A percentile compares a stretch with the other conserved stretches of the same genome.
Evolutionary conservation across 371 early-diverging fungal species (phyloP).

Genomic region (Chytridiales sp.): DNA sequence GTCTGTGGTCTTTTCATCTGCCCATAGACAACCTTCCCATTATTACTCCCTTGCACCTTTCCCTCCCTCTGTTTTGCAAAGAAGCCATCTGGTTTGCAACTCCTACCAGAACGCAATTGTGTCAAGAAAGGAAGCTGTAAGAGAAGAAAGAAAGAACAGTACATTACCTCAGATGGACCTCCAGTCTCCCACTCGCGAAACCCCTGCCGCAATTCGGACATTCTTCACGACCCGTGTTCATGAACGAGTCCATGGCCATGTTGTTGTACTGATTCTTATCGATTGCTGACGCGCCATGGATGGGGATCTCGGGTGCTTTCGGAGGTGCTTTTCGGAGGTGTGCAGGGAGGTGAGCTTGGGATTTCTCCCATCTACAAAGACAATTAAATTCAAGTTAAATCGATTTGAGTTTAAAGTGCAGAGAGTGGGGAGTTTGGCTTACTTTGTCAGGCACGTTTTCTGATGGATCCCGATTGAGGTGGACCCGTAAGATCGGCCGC

Average conservation of each 20-base stretch:
- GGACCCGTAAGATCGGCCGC: constrained; percentile 21
- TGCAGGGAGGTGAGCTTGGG: constrained; percentile 23
- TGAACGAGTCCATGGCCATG: constrained; percentile 14
- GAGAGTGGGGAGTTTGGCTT: background rate
- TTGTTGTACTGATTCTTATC: constrained; percentile 24
- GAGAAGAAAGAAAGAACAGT: background rate
- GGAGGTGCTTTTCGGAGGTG: constrained; percentile 20
- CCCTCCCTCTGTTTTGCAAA: no score
- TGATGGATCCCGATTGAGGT: constrained; percentile 22
- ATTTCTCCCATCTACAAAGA: constrained; percentile 11
- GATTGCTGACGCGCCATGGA: background rate
- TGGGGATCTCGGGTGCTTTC: constrained; percentile 7
- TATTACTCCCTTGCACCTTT: no score
- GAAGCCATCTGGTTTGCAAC: constrained; percentile 24
- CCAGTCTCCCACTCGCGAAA: constrained; percentile 19
- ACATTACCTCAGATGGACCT: constrained; percentile 23
- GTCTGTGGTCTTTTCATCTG: no score
- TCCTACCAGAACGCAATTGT: background rate
- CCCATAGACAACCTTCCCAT: no score
- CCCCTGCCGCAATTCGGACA: constrained; percentile 25
- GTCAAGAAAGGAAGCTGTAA: background rate
- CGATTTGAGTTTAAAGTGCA: background rate
- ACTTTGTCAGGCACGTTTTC: constrained; percentile 18
- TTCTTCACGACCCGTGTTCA: constrained; percentile 11
- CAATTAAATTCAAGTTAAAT: background rate